Evolutionary conservation across 73 alveolate species (phyloP).

Genomic region (Paramecium sonneborni): DNA sequence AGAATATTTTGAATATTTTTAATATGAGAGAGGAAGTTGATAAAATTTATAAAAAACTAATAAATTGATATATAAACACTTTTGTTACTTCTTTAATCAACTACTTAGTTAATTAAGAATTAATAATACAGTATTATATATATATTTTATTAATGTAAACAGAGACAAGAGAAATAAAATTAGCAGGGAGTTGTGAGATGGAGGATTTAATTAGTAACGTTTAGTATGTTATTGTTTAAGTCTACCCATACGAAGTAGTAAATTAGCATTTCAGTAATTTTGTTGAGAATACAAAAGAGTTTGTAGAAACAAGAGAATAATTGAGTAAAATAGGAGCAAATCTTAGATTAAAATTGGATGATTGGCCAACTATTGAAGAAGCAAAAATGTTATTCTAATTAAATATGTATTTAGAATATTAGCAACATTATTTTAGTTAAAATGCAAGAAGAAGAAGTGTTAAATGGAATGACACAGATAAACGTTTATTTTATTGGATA

Average conservation of each 20-base stretch:
- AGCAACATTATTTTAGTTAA: not conserved
- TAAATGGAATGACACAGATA: slow-evolving; percentile 42
- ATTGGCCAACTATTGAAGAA: slow-evolving; percentile 43
- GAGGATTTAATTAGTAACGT: slow-evolving; percentile 29
- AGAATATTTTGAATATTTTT: slow-evolving; percentile 16
- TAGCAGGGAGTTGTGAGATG: slow-evolving; percentile 48
- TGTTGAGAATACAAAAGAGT: not conserved
- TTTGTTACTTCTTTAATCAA: not conserved
- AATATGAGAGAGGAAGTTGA: slow-evolving; percentile 25
- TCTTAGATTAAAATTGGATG: slow-evolving; percentile 16
- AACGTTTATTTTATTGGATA: slow-evolving; percentile 44
- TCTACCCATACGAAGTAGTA: slow-evolving; percentile 29
- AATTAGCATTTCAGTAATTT: not conserved
- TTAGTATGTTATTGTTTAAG: not conserved
- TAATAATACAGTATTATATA: slow-evolving; percentile 24
- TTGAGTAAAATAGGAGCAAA: not conserved
- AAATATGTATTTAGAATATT: not conserved
- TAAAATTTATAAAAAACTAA: slow-evolving; percentile 4
- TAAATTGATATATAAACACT: slow-evolving; percentile 20
- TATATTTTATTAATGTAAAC: not conserved
- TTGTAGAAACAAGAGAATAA: slow-evolving; percentile 7
- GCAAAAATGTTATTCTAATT: not conserved
- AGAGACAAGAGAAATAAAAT: not conserved
- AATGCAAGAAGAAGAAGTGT: slow-evolving; percentile 34
- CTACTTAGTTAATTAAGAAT: not conserved